These are phyloP conservation scores for Termitomyces sp. DNA, from an alignment of 768 basidiomycete genomes.

Conservation along the genomic window DNA sequence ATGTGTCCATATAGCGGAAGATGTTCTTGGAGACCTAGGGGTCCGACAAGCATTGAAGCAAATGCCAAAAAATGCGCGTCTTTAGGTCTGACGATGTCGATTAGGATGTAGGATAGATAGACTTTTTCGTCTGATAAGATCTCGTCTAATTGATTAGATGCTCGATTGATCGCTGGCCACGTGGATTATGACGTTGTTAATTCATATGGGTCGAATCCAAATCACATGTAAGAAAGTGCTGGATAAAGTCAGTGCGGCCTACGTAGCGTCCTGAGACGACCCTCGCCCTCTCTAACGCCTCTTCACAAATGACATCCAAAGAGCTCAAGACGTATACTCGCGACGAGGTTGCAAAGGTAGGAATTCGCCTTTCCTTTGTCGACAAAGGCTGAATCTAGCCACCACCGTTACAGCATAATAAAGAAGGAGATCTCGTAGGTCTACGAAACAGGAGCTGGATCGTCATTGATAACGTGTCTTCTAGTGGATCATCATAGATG, in stretches of 20 bases:
- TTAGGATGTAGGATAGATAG: not conserved
- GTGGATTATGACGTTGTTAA: not conserved
- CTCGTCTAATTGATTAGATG: not conserved
- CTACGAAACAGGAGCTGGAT: not conserved
- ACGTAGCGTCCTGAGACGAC: too few species aligned
- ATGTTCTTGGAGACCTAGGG: slow-evolving; percentile 58
- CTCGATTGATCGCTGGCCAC: not conserved
- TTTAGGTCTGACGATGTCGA: slow-evolving; percentile 28
- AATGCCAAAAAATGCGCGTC: slow-evolving; percentile 51
- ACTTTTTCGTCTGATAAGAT: not conserved
- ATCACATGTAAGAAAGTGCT: slow-evolving; percentile 13
- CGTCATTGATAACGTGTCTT: not conserved
- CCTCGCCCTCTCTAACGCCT: not conserved
- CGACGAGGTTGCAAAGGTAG: slow-evolving; percentile 44
- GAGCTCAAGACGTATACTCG: slow-evolving; percentile 37
- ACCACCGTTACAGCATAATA: slow-evolving; percentile 59
- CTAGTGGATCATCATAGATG: slow-evolving; percentile 82
- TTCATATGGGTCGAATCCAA: not conserved
- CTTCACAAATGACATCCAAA: slow-evolving; percentile 30
- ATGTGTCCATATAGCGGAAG: slow-evolving; percentile 40
- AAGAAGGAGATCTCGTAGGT: slow-evolving; percentile 61
- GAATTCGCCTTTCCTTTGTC: not conserved
- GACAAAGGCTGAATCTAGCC: not conserved
- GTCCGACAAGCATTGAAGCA: slow-evolving; percentile 56
- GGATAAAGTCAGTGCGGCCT: too few species aligned